These are phyloP conservation scores for Aeschynomene evenia DNA, from an alignment of 306 rosid species.

Conservation along the genomic window DNA sequence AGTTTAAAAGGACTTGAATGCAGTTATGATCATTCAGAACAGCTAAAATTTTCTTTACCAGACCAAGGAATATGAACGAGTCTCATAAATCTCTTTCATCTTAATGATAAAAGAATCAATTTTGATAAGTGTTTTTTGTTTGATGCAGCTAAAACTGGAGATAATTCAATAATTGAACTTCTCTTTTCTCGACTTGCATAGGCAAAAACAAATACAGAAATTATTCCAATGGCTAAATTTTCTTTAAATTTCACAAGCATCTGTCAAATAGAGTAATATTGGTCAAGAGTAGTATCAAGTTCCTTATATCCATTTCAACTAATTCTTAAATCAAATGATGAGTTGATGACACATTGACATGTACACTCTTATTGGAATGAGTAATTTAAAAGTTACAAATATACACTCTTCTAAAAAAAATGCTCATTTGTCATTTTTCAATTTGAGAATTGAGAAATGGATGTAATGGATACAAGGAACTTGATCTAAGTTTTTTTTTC, in stretches of 20 bases:
- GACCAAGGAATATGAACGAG: neutral
- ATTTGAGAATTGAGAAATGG: too few species aligned
- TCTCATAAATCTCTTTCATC: neutral
- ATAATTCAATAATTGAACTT: neutral
- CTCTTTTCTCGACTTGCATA: neutral
- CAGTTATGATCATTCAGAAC: neutral
- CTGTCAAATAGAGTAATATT: conserved; percentile 4
- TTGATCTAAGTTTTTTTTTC: too few species aligned
- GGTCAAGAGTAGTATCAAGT: too few species aligned
- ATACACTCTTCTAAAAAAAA: too few species aligned
- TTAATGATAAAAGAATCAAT: neutral
- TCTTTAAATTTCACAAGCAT: conserved; percentile 1
- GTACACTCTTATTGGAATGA: too few species aligned
- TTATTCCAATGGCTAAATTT: neutral
- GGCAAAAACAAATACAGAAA: neutral
- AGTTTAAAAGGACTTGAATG: neutral
- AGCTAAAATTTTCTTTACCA: neutral
- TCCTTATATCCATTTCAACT: too few species aligned
- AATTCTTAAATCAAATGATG: too few species aligned
- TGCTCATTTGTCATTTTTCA: too few species aligned
- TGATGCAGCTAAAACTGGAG: conserved; percentile 13
- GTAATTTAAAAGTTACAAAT: too few species aligned
- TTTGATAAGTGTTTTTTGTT: neutral
- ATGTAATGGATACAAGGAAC: too few species aligned
- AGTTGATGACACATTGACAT: too few species aligned